Evolutionary conservation across 768 basidiomycete genomes (phyloP).

Genomic region (Suillus decipiens): DNA sequence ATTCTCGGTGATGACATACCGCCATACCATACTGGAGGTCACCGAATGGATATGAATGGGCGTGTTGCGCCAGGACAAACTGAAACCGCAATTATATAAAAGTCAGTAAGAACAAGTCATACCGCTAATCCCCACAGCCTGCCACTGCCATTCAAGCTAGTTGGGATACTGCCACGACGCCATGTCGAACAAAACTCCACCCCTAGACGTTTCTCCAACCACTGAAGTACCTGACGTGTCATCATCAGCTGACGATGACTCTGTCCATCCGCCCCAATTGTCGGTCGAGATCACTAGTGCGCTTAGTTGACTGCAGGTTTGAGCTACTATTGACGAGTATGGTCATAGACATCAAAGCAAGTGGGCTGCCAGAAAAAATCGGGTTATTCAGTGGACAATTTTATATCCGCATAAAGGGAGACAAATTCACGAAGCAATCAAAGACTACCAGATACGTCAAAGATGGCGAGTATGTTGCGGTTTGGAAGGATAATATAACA

Average conservation of each 20-base stretch:
- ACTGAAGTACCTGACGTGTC: neutral
- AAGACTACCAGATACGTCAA: constrained; percentile 28
- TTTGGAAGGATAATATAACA: constrained; percentile 29
- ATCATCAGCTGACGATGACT: neutral
- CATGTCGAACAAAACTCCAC: neutral
- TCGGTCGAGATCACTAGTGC: constrained; percentile 31
- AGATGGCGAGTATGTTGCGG: constrained; percentile 28
- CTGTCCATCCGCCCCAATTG: constrained; percentile 16
- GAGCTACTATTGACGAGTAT: neutral
- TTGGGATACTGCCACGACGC: neutral
- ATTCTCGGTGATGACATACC: constrained; percentile 1
- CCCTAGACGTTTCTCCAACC: neutral
- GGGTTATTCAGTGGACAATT: constrained; percentile 32
- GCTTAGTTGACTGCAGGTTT: neutral
- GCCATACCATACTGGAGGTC: constrained; percentile 4
- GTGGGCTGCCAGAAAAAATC: constrained; percentile 33
- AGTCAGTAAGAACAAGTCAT: neutral
- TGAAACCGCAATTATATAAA: neutral
- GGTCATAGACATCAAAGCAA: constrained; percentile 34
- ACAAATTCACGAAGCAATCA: constrained; percentile 27
- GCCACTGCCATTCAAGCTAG: neutral
- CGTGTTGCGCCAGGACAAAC: neutral
- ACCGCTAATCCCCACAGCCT: neutral
- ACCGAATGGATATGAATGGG: constrained; percentile 4
- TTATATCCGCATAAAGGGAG: constrained; percentile 32